Evolutionary conservation across 768 basidiomycete genomes (phyloP).

Genomic region (Termitomyces sp.): DNA sequence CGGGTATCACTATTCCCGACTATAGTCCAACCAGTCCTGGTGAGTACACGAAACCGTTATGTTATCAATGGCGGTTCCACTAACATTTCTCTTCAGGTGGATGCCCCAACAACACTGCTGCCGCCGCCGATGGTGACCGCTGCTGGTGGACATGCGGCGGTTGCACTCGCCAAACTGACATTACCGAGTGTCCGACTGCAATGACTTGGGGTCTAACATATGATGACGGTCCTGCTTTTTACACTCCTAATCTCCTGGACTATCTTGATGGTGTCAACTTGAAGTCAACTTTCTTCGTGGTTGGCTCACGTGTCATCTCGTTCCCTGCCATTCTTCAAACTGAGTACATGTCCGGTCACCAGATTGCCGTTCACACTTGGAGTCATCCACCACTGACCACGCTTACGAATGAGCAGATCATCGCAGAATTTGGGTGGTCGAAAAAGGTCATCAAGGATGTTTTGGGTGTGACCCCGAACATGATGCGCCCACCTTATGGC

Average conservation of each 20-base stretch:
- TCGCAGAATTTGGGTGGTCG: conserved; percentile 87
- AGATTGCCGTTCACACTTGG: conserved; percentile 69
- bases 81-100: conserved; percentile 29
- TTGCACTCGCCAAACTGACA: conserved; percentile 61
- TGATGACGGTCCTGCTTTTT: conserved; percentile 77
- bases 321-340: conserved; percentile 64
- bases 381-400: conserved; percentile 72
- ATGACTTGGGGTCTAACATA: conserved; percentile 52
- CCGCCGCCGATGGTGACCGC: conserved; percentile 41
- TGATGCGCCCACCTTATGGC: conserved; percentile 79
- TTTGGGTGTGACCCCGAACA: conserved; percentile 70
- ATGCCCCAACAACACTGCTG: conserved; percentile 57
- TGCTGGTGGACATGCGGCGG: conserved; percentile 85
- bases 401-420: conserved; percentile 70
- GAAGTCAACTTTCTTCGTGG: conserved; percentile 83
- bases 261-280: conserved; percentile 62
- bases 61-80: not conserved
- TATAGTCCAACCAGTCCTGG: conserved; percentile 37
- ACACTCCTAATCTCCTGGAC: conserved; percentile 67
- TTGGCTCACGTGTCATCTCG: conserved; percentile 74
- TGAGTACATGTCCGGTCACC: conserved; percentile 76
- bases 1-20: conserved; percentile 55
- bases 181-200: conserved; percentile 69
- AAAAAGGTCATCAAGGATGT: conserved; percentile 82
- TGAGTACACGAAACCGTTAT: conserved; percentile 15